These are phyloP conservation scores for Pythium periplocum DNA, from an alignment of 352 stramenopile genomes.

Conservation along the genomic window DNA sequence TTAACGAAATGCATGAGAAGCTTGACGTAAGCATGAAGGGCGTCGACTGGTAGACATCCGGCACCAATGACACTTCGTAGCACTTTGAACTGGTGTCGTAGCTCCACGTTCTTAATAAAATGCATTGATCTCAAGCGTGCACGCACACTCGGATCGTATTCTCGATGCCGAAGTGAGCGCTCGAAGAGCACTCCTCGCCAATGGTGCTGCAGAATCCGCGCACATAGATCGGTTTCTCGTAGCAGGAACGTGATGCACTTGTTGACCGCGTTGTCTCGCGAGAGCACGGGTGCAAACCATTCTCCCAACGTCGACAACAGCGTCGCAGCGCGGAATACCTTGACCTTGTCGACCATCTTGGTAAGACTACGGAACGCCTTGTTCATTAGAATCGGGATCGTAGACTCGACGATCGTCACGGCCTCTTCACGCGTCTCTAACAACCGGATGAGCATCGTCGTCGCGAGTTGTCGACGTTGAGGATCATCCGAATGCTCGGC, in stretches of 20 bases:
- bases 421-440: conserved; percentile 65
- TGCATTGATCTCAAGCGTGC: conserved; percentile 66
- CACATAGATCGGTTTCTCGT: conserved; percentile 57
- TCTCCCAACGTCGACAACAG: conserved; percentile 51
- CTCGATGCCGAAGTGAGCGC: conserved; percentile 29
- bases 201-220: conserved; percentile 72
- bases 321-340: conserved; percentile 47
- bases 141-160: conserved; percentile 47
- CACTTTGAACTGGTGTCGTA: conserved; percentile 62
- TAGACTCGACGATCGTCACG: conserved; percentile 58
- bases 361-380: conserved; percentile 66
- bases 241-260: conserved; percentile 51
- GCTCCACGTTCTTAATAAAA: conserved; percentile 63
- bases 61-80: conserved; percentile 42
- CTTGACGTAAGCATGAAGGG: conserved; percentile 47
- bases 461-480: conserved; percentile 44
- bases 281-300: conserved; percentile 58
- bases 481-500: conserved; percentile 43
- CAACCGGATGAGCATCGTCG: conserved; percentile 61
- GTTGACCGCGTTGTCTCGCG: conserved; percentile 50
- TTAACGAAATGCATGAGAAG: conserved; percentile 54
- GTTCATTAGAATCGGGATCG: conserved; percentile 65
- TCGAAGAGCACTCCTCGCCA: conserved; percentile 63
- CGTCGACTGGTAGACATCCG: conserved; percentile 33
- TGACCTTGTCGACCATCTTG: conserved; percentile 39